Conservation (phyloP, 331 rosid genomes). For the Dryas integrifolia region DNA sequence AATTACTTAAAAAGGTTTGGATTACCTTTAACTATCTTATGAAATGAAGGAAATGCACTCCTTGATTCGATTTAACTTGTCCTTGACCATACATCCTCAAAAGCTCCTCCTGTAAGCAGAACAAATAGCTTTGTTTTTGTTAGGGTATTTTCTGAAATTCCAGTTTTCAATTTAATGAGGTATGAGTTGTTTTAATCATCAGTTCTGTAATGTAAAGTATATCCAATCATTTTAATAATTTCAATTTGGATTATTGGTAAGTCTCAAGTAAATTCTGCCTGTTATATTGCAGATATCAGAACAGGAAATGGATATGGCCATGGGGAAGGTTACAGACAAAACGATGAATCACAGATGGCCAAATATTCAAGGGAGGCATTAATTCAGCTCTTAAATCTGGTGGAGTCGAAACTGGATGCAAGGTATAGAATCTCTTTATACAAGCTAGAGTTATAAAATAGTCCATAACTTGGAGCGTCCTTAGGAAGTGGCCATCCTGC, state of each 20-base stretch:
- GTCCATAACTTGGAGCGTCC: slow-evolving; percentile 1
- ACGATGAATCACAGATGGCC: slow-evolving; percentile 45
- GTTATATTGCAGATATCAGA: slow-evolving; percentile 48
- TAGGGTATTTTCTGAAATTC: not conserved
- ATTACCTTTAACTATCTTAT: not conserved
- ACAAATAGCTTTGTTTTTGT: not conserved
- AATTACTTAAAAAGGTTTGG: not conserved
- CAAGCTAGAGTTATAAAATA: not conserved
- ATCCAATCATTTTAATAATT: not conserved
- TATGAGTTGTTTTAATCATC: not conserved
- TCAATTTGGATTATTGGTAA: not conserved
- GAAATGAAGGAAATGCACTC: not conserved
- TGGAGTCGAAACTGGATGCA: slow-evolving; percentile 49
- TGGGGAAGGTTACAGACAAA: slow-evolving; percentile 54
- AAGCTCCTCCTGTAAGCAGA: not conserved
- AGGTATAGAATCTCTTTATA: slow-evolving; percentile 42
- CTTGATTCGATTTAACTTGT: not conserved
- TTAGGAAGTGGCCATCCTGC: not conserved
- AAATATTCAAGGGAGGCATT: slow-evolving; percentile 61
- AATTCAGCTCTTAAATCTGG: slow-evolving; percentile 56
- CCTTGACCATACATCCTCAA: not conserved
- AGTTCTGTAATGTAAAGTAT: not conserved
- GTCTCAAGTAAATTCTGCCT: not conserved
- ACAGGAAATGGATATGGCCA: slow-evolving; percentile 40
- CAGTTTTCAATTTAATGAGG: not conserved